Evolutionary conservation across 495 filamentous ascomycete genomes (phyloP), one percentile per base, ranked within the genome.

Genomic region (Niebla homalea): DNA sequence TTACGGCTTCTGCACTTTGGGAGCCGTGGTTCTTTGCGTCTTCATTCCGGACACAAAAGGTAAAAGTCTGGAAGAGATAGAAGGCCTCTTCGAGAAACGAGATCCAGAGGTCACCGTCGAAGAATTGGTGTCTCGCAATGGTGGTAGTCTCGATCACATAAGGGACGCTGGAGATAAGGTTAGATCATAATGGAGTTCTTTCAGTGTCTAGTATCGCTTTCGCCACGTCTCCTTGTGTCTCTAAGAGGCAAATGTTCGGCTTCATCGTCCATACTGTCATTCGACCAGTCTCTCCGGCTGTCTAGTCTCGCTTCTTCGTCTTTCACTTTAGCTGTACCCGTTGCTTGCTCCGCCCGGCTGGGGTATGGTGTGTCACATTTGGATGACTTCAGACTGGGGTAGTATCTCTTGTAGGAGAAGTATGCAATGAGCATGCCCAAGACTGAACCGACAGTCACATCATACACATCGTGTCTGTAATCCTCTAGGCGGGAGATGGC

Each of bases 381-480:
- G 18, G 51, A 49, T 12, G 66, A 71, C 20, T 67, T 60, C 51
- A 84, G 57, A 5, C 65, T 50, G 1, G 80, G 80, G 58, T 76
- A 84, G 57, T 83, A 83, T 46, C 80, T 73, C 53, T 86, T 68
- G 58, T 95, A 98, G 21, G 82, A 87, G 66, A 88, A 93, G 58
- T 83, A 84, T 16, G 85, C 80, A 10, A 96, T 68, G 6, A 69
- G 61, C 54, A 82, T 73, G 1, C 92, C 92, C 12, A 99, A 69
- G 25, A 84, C 51, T 1, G 76, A 80, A 0, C 92, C 92, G 15
- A 70, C 69, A 21, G 78, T 83, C 18, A 99, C 93, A 68, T 99
- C 92, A 44, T 82, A 94, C 4, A 93, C 84, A 62, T 97, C 93
- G 56, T 99, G 92, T 22, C 92, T 68, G 61, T 99, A 99, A 62